phyloP scores from a whole-genome alignment of 179 eudicot species.

The Gypsophila paniculata region DNA sequence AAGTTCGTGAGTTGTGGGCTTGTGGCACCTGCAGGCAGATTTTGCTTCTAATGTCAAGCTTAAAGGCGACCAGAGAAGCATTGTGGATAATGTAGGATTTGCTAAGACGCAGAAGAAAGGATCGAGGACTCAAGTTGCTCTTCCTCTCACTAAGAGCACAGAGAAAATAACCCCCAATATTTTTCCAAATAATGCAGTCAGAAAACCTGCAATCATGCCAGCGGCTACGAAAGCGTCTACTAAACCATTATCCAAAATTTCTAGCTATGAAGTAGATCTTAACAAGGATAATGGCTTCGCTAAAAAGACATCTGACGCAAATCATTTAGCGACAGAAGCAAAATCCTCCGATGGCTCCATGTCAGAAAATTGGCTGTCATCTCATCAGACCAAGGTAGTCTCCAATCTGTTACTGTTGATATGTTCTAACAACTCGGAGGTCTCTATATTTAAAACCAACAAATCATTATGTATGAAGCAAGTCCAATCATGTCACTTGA shows the following conservation, averaged over 20 bases:
- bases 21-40: constrained; percentile 20
- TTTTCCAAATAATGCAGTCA: background rate
- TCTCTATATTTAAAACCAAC: background rate
- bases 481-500: constrained; percentile 5
- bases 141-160: constrained; percentile 7
- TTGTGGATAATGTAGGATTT: background rate
- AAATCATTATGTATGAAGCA: background rate
- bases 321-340: constrained; percentile 15
- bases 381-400: constrained; percentile 24
- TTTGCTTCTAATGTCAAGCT: constrained; percentile 11
- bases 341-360: constrained; percentile 14
- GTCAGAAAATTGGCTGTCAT: constrained; percentile 15
- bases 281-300: constrained; percentile 4
- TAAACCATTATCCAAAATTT: constrained; percentile 15
- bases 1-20: background rate
- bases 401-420: background rate
- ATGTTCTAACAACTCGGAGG: background rate
- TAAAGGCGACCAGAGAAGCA: constrained; percentile 1
- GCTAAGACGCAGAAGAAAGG: constrained; percentile 10
- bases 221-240: constrained; percentile 6
- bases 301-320: background rate
- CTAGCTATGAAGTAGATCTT: constrained; percentile 11
- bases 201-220: constrained; percentile 8
- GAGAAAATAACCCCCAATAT: background rate
- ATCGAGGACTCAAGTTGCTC: constrained; percentile 11